Conservation (phyloP, 2,329 filamentous ascomycete genomes). For the Pseudodiploospora longispora region DNA sequence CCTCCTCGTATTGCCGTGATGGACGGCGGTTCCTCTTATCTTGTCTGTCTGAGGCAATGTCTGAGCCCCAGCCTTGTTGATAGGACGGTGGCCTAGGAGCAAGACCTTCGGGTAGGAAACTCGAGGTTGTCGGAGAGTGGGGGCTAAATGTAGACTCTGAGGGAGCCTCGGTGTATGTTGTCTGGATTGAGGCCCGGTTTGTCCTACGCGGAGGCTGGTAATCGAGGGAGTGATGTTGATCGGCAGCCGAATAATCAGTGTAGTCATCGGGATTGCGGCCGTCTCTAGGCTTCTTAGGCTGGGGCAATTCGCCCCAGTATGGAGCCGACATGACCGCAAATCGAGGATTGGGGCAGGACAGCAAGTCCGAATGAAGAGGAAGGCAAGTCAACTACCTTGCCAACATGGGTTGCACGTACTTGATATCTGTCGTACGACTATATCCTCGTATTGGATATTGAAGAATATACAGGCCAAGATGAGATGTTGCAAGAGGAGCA, state of each 20-base stretch:
- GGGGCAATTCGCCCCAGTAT: slow-evolving; percentile 53
- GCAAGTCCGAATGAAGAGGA: not conserved
- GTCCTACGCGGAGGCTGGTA: slow-evolving; percentile 35
- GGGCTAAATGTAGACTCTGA: slow-evolving; percentile 53
- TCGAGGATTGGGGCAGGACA: not conserved
- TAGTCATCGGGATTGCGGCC: slow-evolving; percentile 21
- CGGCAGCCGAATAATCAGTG: slow-evolving; percentile 19
- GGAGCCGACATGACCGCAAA: slow-evolving; percentile 36
- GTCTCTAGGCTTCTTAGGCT: slow-evolving; percentile 32
- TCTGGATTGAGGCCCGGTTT: slow-evolving; percentile 48
- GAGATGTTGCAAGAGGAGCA: not conserved
- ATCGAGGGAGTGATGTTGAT: slow-evolving; percentile 24
- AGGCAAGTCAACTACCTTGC: not conserved
- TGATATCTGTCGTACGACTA: not conserved
- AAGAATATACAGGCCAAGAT: not conserved
- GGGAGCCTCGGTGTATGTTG: slow-evolving; percentile 43
- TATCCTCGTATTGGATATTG: not conserved
- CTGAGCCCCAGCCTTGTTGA: slow-evolving; percentile 35
- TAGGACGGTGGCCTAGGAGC: slow-evolving; percentile 53
- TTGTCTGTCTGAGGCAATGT: slow-evolving; percentile 27
- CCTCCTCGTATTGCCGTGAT: slow-evolving; percentile 23
- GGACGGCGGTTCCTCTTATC: slow-evolving; percentile 6
- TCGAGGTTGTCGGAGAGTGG: slow-evolving; percentile 45
- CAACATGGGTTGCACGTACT: not conserved
- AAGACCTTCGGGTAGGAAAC: slow-evolving; percentile 42